Base-by-base conservation (phyloP, 164 flowering plant species). In the Kalanchoe fedtschenkoi region DNA sequence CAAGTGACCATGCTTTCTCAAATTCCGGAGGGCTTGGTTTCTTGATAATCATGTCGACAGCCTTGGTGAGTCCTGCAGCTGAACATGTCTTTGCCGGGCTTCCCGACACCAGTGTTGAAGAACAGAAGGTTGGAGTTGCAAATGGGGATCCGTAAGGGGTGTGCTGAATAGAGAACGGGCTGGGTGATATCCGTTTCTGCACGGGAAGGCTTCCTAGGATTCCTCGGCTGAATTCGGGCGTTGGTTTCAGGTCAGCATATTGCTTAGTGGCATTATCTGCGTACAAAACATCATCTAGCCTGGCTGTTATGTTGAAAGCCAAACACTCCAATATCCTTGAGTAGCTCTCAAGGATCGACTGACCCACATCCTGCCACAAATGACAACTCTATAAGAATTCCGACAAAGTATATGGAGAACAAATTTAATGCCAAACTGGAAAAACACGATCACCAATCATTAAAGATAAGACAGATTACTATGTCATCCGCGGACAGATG, bases 341-440 rank as follows among this genome's bases (percentile, higher is more conserved):
- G 70, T 89, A 89, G 80, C 93, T 85, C 71, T 86, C 96, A n/a
- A 86, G 88, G 60, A 89, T 85, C 2, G 96, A 74, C 35, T 89
- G 83, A 34, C 96, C 96, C 14, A 89, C 89, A 79, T 89, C 96
- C 96, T 89, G 78, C 71, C 69, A 66, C 19, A 35, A 22, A 57
- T 26, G 29, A 19, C 62, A 29, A 30, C 16, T 21, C 4, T 5
- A 24, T n/a, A 29, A 21, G n/a, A 26, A 26, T 26, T 33, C 9
- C 9, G n/a, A n/a, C 1, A 14, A 7, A 13, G 16, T 37, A 5
- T 43, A 37, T 14, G 17, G 62, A 34, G 13, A 34, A 29, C n/a
- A 5, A 30, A 3, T 33, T 33, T 17, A 10, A 33, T 19, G 0
- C n/a, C 39, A 28, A 33, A 16, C 14, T 26, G 30, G 30, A 28